Conservation (phyloP, 805 yeast species). For the Debaryomyces castellii region DNA sequence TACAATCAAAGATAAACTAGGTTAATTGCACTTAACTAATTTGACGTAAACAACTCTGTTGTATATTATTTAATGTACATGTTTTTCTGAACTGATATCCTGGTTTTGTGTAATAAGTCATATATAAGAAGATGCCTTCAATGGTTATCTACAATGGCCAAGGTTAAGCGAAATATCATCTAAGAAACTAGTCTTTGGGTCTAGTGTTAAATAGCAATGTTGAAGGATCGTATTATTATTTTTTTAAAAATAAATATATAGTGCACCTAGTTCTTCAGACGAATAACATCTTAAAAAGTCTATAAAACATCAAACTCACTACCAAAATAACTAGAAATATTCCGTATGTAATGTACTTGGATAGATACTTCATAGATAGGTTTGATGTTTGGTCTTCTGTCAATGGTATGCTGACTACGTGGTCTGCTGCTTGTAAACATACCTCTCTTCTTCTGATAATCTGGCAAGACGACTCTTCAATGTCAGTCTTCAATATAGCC, state of each 20-base stretch:
- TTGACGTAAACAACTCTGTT: background rate
- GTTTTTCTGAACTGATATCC: background rate
- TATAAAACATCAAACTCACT: conserved; percentile 23
- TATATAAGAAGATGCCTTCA: background rate
- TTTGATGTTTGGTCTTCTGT: conserved; percentile 29
- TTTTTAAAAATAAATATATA: background rate
- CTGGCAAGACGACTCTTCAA: conserved; percentile 27
- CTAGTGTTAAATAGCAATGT: no score
- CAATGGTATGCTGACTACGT: conserved; percentile 42
- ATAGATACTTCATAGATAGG: conserved; percentile 19
- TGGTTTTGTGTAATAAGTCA: background rate
- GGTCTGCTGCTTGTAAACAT: conserved; percentile 42
- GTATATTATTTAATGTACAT: background rate
- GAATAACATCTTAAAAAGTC: conserved; percentile 24
- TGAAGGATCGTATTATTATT: no score
- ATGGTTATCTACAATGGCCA: background rate
- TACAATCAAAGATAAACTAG: background rate
- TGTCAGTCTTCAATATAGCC: conserved; percentile 38
- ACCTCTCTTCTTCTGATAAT: conserved; percentile 36
- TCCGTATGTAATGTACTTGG: conserved; percentile 23
- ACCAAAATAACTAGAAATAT: conserved; percentile 24
- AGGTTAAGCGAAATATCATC: no score
- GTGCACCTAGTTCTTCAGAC: background rate
- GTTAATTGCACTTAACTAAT: background rate
- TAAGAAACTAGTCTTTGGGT: no score